Base-by-base conservation (phyloP, 129 eudicot species). In the Daucus carota region DNA sequence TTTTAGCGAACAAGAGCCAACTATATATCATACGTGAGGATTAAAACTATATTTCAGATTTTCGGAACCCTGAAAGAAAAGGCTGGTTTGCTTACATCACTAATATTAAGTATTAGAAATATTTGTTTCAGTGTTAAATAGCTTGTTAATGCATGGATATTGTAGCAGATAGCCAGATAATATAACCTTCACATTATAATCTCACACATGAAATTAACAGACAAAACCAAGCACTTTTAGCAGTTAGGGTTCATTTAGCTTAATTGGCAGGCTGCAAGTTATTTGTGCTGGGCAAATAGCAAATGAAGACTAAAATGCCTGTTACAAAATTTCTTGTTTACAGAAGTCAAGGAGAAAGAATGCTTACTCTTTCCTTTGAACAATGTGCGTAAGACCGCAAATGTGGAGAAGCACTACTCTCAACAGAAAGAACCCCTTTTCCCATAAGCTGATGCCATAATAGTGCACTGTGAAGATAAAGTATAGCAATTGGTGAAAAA, bases 371-470 rank as follows among this genome's bases (percentile, higher is more conserved):
- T 80, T 88, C 92, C 85, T 89, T 91, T 31, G 97, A 73, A 72
- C 99, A 95, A 86, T 95, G 99, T 47, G 92, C 99, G 60, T 95
- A 91, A 32, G 96, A 84, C 44, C 97, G 92, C 78, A 94, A 75
- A 85, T 87, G 78, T 75, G 96, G 92, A 47, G 93, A 84, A 24
- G 88, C 84, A 60, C 76, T 77, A 78, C 87, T 89, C 74, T 81
- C 76, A 70, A 89, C 88, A 52, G 81, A 80, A 79, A 95, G 96
- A 79, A 95, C 99, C 72, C 88, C 90, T 68, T 83, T 82, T 76
- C 99, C 99, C 99, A 95, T 95, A 75, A 91, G 92, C 48, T 86
- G 89, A 72, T 88, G 79, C 96, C 96, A 94, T 36, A 94, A 80
- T 50, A 94, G 92, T 10, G 99, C 99, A 79, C 99, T 94, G 82